Conservation (phyloP, 2,329 filamentous ascomycete species). For the Blastomyces emzantsi region DNA sequence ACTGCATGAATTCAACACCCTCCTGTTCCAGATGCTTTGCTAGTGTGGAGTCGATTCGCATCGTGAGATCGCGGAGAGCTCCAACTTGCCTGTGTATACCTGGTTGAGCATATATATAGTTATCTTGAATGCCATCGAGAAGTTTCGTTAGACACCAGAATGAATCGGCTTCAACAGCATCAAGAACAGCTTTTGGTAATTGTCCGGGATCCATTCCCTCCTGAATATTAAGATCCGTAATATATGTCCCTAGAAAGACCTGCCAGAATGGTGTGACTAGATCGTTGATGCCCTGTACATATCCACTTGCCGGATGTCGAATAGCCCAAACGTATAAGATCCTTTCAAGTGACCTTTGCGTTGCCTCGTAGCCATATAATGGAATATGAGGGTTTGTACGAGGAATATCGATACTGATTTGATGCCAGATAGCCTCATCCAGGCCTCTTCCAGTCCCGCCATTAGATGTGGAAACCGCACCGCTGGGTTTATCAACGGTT, state of each 20-base stretch:
- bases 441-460: conserved; percentile 64
- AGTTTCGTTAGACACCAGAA: conserved; percentile 99
- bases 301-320: conserved; percentile 90
- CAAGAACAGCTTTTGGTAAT: conserved; percentile 77
- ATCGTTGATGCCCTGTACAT: conserved; percentile 98
- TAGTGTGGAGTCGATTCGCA: conserved; percentile 73
- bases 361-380: conserved; percentile 91
- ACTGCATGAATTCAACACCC: conserved; percentile 96
- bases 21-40: conserved; percentile 85
- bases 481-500: conserved; percentile 30
- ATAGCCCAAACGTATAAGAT: conserved; percentile 98
- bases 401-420: conserved; percentile 97
- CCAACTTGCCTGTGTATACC: conserved; percentile 92
- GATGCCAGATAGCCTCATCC: conserved; percentile 98
- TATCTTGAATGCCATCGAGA: conserved; percentile 97
- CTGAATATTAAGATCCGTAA: conserved; percentile 87
- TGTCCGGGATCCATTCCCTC: conserved; percentile 95
- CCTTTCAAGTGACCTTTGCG: conserved; percentile 83
- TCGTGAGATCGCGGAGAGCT: conserved; percentile 79
- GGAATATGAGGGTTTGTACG: conserved; percentile 94
- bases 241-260: conserved; percentile 89
- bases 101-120: conserved; percentile 96
- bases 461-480: conserved; percentile 32
- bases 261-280: conserved; percentile 97
- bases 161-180: conserved; percentile 93